A percentile compares a stretch with the other conserved stretches of the same genome.
phyloP scores from a whole-genome alignment of 108 stramenopile genomes.

The Conticribra guillardii region DNA sequence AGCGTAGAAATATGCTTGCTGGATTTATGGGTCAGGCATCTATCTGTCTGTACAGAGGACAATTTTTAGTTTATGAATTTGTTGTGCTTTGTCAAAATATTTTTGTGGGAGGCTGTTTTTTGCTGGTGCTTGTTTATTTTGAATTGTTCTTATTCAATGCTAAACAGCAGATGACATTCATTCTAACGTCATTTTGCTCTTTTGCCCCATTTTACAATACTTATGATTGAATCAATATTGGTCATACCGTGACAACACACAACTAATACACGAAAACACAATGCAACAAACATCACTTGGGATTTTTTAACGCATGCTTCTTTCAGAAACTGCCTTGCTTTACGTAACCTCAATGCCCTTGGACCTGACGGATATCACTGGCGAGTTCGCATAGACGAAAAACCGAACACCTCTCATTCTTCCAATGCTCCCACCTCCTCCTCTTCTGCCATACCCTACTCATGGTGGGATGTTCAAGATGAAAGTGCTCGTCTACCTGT shows the following conservation, averaged over 20 bases:
- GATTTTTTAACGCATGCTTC: too few relatives aligned
- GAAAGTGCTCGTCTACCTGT: constrained; percentile 83
- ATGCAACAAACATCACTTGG: too few relatives aligned
- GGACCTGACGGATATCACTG: constrained; percentile 87
- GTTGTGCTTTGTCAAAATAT: too few relatives aligned
- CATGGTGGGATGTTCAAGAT: constrained; percentile 93
- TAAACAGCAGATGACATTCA: too few relatives aligned
- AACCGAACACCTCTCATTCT: constrained; percentile 36
- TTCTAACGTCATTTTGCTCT: too few relatives aligned
- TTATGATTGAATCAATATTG: too few relatives aligned
- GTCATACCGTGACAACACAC: too few relatives aligned
- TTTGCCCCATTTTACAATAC: too few relatives aligned
- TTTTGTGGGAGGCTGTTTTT: too few relatives aligned
- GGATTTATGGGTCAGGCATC: constrained; percentile 24
- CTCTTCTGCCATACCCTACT: constrained; percentile 31
- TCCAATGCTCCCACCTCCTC: background rate
- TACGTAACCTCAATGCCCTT: constrained; percentile 53
- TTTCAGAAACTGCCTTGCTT: constrained; percentile 51
- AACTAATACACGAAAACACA: too few relatives aligned
- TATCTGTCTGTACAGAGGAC: constrained; percentile 61
- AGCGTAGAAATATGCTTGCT: constrained; percentile 74
- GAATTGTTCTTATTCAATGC: too few relatives aligned
- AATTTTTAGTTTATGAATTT: background rate
- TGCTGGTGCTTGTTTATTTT: too few relatives aligned
- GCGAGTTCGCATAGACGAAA: constrained; percentile 87